These are phyloP conservation scores for Penicillium paneum DNA, from an alignment of 2,329 filamentous ascomycete species.

Conservation along the genomic window DNA sequence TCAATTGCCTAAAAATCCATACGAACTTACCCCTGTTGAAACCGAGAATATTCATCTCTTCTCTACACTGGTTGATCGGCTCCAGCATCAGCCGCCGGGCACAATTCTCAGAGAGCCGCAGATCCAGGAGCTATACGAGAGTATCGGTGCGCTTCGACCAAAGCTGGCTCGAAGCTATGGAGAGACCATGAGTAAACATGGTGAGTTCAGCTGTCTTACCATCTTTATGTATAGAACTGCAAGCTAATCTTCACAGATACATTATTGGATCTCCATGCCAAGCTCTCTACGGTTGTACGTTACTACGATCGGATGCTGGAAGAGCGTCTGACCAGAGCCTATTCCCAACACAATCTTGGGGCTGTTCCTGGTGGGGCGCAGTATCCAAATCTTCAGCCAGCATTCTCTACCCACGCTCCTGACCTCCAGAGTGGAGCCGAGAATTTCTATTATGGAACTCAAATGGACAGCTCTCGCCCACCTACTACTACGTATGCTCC, in stretches of 20 bases:
- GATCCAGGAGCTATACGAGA: conserved; percentile 96
- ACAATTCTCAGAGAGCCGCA: conserved; percentile 96
- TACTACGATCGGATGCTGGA: conserved; percentile 99
- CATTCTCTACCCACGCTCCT: conserved; percentile 9
- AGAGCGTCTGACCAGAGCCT: conserved; percentile 87
- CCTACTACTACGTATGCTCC: conserved; percentile 14
- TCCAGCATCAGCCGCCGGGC: conserved; percentile 92
- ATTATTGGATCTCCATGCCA: conserved; percentile 87
- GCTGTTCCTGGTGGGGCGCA: conserved; percentile 16
- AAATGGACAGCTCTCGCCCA: conserved; percentile 11
- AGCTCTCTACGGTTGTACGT: conserved; percentile 89
- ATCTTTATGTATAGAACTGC: neutral
- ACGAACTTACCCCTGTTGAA: conserved; percentile 88
- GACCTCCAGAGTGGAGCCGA: conserved; percentile 19
- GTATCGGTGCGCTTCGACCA: conserved; percentile 86
- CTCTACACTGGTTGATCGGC: conserved; percentile 83
- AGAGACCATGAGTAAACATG: conserved; percentile 99
- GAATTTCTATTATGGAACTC: conserved; percentile 24
- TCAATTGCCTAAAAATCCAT: conserved; percentile 78
- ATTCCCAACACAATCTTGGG: conserved; percentile 71
- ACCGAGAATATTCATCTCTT: conserved; percentile 98
- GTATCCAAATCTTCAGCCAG: conserved; percentile 21
- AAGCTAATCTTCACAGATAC: conserved; percentile 61
- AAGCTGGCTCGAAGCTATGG: conserved; percentile 95
- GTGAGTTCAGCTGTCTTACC: conserved; percentile 49